Evolutionary conservation across 768 basidiomycete genomes (phyloP), one percentile per base, ranked within the genome.

Genomic region (Floccularia luteovirens): DNA sequence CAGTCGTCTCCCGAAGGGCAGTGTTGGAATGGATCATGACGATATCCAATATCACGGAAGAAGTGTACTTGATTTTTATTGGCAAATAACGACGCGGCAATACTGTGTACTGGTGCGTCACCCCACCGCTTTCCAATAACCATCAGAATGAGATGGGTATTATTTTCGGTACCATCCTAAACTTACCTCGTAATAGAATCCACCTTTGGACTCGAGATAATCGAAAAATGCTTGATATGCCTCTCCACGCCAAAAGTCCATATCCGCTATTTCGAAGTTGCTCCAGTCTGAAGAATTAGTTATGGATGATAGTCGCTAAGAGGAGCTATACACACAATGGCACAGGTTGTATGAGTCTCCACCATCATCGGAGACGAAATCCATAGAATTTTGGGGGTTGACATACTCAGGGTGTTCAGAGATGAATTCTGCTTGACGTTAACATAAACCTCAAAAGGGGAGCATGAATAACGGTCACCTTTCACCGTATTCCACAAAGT

Each of bases 181-280:
- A 19, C 32, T 30, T 16, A 83, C 84, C 78, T 91, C 90, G 52
- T 91, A 92, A 63, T 92, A 92, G 61, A 93, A 91, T 3, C 91
- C 91, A 27, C 91, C 91, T 34, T 77, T 75, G 1, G 70, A 60
- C 48, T 94, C 92, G 24, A 94, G 72, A 55, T 75, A 74, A 21
- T 88, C 76, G 51, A 94, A 94, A 64, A 83, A 93, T 35, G 77
- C 72, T 49, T 75, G 72, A 60, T 96, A 97, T 0, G 88, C 83
- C 48, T 89, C 79, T 1, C 74, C 68, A 42, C 90, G 67, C 88
- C 90, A 94, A 55, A 94, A 88, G 48, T 89, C 79, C 69, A 96
- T 77, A 52, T 82, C 78, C 2, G 77, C 90, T 43, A 97, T 94
- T 61, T 93, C 90, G 51, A 93, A 93, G 58, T 91, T 93, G 50